Evolutionary conservation across 2,329 filamentous ascomycete genomes (phyloP).

Genomic region (Elsinoe perseae): DNA sequence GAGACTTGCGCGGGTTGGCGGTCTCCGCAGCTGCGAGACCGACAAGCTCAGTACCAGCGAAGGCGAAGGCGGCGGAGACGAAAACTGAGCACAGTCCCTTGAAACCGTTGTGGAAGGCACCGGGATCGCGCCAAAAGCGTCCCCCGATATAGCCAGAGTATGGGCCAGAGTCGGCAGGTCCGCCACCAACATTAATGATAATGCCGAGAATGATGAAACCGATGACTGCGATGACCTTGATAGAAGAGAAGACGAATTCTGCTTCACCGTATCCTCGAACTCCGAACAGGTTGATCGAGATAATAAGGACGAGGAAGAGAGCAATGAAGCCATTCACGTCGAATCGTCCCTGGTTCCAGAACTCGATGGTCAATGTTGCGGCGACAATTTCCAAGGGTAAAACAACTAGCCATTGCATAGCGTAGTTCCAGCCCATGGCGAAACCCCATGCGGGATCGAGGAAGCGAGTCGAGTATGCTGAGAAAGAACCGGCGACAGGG

Average conservation of each 20-base stretch:
- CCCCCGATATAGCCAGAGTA: conserved; percentile 50
- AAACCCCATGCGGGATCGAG: conserved; percentile 32
- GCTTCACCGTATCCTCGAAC: conserved; percentile 31
- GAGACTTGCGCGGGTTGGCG: conserved; percentile 43
- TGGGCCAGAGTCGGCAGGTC: conserved; percentile 37
- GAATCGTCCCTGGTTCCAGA: conserved; percentile 25
- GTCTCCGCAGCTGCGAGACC: conserved; percentile 50
- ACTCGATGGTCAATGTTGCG: conserved; percentile 28
- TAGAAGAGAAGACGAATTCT: conserved; percentile 31
- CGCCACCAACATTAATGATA: conserved; percentile 49
- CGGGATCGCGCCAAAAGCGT: conserved; percentile 38
- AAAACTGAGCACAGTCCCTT: conserved; percentile 58
- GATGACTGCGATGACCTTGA: conserved; percentile 40
- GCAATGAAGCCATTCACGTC: conserved; percentile 24
- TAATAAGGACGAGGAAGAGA: conserved; percentile 27
- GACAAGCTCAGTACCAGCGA: conserved; percentile 56
- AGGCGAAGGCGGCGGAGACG: conserved; percentile 56
- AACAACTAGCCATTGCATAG: conserved; percentile 30
- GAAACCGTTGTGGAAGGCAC: conserved; percentile 49
- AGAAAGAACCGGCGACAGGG: conserved; percentile 32
- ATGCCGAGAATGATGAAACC: conserved; percentile 60
- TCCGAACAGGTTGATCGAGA: conserved; percentile 29
- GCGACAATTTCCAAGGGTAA: conserved; percentile 30
- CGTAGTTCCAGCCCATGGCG: conserved; percentile 32
- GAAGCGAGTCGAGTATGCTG: conserved; percentile 30